A percentile compares a stretch with the other conserved stretches of the same genome.
These are phyloP conservation scores for Teunomyces aglyptinius DNA, from an alignment of 805 yeast species.

Conservation along the genomic window DNA sequence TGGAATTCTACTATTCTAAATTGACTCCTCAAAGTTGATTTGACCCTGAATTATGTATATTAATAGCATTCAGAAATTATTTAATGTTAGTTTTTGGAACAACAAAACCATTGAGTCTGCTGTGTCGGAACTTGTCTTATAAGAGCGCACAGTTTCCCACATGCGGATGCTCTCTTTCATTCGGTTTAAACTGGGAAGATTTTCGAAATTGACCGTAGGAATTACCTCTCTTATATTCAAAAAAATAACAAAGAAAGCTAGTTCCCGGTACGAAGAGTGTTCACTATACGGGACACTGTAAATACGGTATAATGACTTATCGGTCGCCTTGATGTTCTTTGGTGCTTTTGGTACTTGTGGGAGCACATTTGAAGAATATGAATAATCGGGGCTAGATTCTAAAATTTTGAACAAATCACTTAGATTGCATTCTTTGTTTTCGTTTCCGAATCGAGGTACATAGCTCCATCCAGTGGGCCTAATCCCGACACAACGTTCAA, in stretches of 20 bases:
- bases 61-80: constrained; percentile 13
- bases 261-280: constrained; percentile 85
- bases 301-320: constrained; percentile 36
- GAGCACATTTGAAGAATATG: constrained; percentile 29
- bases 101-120: constrained; percentile 1
- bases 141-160: constrained; percentile 26
- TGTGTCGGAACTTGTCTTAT: constrained; percentile 10
- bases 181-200: constrained; percentile 18
- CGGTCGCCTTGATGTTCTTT: constrained; percentile 18
- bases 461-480: constrained; percentile 93
- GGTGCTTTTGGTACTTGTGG: constrained; percentile 21
- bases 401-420: constrained; percentile 14
- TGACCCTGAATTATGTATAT: background rate
- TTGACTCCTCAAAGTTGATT: background rate
- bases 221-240: constrained; percentile 54
- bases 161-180: constrained; percentile 33
- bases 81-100: constrained; percentile 13
- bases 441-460: constrained; percentile 11
- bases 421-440: constrained; percentile 5
- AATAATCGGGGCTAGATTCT: constrained; percentile 17
- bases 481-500: constrained; percentile 65
- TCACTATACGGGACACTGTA: constrained; percentile 86
- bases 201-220: constrained; percentile 70
- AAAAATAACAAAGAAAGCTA: constrained; percentile 59
- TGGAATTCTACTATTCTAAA: constrained; percentile 17